A percentile compares a stretch with the other conserved stretches of the same genome.
phyloP scores from a whole-genome alignment of 108 stramenopile species.

The Cyclostephanos invisitatus region DNA sequence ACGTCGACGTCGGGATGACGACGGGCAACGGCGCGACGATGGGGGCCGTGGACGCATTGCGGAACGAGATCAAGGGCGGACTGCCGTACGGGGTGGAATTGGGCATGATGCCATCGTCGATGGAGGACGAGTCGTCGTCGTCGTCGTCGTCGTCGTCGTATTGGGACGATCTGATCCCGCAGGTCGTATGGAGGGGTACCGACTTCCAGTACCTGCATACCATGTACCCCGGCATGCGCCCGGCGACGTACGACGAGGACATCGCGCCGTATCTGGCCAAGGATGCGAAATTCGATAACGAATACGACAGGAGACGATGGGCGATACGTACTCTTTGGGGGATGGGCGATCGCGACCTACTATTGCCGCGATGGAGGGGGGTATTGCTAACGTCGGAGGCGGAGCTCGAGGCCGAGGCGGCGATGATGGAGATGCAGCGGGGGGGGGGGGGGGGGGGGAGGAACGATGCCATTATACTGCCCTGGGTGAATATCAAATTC shows the following conservation, averaged over 20 bases:
- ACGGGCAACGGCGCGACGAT: no score
- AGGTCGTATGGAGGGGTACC: constrained; percentile 51
- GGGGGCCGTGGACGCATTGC: no score
- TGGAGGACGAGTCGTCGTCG: background rate
- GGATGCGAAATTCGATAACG: background rate
- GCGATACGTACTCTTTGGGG: constrained; percentile 17
- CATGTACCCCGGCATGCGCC: constrained; percentile 21
- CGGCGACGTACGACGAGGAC: constrained; percentile 27
- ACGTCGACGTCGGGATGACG: no score
- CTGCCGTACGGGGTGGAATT: background rate
- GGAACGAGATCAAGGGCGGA: no score
- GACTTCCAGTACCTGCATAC: constrained; percentile 39
- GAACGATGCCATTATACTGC: constrained; percentile 7
- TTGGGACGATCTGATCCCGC: constrained; percentile 47
- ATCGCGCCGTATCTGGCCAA: constrained; percentile 4
- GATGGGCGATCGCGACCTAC: constrained; percentile 25
- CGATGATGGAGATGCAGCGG: background rate
- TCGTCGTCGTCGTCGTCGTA: background rate
- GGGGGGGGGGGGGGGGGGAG: background rate
- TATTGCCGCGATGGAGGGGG: constrained; percentile 48
- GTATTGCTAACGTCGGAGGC: constrained; percentile 44
- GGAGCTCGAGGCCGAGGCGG: constrained; percentile 20
- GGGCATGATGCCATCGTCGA: background rate
- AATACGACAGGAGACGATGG: constrained; percentile 14
- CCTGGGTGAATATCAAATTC: constrained; percentile 63